Evolutionary conservation across 371 early-diverging fungal species (phyloP).

Genomic region (Mortierella sp.): DNA sequence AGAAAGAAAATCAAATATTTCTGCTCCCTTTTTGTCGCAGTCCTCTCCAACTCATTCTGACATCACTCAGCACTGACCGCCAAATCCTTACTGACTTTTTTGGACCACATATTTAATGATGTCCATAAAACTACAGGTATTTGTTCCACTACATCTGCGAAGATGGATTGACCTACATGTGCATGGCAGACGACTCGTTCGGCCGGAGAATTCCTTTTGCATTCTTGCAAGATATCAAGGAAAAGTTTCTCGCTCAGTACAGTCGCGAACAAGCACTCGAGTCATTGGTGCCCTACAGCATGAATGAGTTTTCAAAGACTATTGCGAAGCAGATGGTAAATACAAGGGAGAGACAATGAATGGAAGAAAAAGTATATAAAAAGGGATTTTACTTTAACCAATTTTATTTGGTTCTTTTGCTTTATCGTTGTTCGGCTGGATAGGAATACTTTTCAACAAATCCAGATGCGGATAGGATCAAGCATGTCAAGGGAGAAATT

Average conservation of each 20-base stretch:
- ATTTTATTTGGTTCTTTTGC: neutral
- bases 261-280: constrained; percentile 67
- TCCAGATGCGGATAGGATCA: constrained; percentile 81
- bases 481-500: constrained; percentile 91
- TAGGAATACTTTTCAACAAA: constrained; percentile 83
- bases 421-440: constrained; percentile 1
- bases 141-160: constrained; percentile 92
- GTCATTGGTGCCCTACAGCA: constrained; percentile 76
- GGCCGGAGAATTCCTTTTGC: constrained; percentile 92
- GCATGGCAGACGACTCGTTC: constrained; percentile 91
- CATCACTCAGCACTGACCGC: neutral
- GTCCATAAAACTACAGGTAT: constrained; percentile 68
- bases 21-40: neutral
- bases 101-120: neutral
- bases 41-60: neutral
- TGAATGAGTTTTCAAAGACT: constrained; percentile 85
- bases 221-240: constrained; percentile 87
- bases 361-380: neutral
- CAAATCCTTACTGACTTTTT: neutral
- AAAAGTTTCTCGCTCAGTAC: constrained; percentile 73
- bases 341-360: neutral
- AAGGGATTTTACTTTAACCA: neutral
- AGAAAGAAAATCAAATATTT: neutral
- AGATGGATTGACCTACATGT: constrained; percentile 86
- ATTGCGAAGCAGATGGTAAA: constrained; percentile 85